Evolutionary conservation across 2,329 filamentous ascomycete species (phyloP), one percentile per base, ranked within the genome.

Genomic region (Zymoseptoria brevis): DNA sequence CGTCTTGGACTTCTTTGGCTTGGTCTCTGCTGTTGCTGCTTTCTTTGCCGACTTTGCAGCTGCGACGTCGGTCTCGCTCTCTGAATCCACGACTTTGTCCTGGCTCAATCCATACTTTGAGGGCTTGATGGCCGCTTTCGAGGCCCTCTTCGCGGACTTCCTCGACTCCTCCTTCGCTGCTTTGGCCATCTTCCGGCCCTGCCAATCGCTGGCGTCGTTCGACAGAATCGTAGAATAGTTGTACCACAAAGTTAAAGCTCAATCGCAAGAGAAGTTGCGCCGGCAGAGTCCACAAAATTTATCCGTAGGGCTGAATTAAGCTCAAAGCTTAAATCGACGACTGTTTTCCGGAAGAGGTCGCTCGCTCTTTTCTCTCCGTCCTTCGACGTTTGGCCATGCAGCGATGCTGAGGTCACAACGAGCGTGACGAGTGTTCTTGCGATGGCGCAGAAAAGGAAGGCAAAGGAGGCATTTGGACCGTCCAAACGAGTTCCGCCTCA

Each of bases 21-120:
- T 49, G 3, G 35, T 21, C 21, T 41, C 24, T 35, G 54, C 11
- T 8, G 50, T 56, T 35, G 45, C 54, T 35, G 49, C 45, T 52
- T 59, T 60, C 51, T 57, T 54, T 11, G 48, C 8, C 19, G 57
- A 3, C 48, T 62, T 61, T 21, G 24, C 51, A 13, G 41, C 45
- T 50, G 52, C 19, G n/a, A 49, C 30, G 19, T 74, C 73, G 19
- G 73, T 72, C 29, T 76, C 75, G 56, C 73, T 75, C 19, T 71
- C 62, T 30, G 62, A 67, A 53, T 64, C 66, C 16, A 61, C 58
- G 9, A 68, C 63, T 22, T 57, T 58, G 45, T 66, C 65, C 41
- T 67, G 61, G 55, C 63, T 64, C 41, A 64, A 53, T 2, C 57
- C 62, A 16, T 57, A 53, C 49, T 60, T 50, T 45, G 62, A 62